phyloP scores from a whole-genome alignment of 805 yeast genomes.

The Metschnikowia corniflorae region DNA sequence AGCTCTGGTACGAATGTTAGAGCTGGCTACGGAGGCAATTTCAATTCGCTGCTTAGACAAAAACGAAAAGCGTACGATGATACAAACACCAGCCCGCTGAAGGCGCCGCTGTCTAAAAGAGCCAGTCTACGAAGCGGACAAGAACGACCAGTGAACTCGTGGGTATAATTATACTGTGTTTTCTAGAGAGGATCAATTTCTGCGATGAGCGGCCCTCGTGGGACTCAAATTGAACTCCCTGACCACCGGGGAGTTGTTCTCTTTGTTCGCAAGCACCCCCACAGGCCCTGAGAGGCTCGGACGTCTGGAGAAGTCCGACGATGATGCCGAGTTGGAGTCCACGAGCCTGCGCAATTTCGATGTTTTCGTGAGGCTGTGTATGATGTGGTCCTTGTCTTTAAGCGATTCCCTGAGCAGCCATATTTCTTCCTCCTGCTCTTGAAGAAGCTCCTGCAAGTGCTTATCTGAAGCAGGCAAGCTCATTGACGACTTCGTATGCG shows the following conservation, averaged over 20 bases:
- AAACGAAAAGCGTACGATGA: constrained; percentile 26
- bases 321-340: constrained; percentile 26
- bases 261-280: constrained; percentile 6
- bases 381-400: constrained; percentile 73
- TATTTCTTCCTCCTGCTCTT: constrained; percentile 68
- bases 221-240: constrained; percentile 14
- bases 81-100: constrained; percentile 17
- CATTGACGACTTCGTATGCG: neutral
- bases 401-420: constrained; percentile 57
- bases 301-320: constrained; percentile 10
- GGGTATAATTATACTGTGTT: constrained; percentile 16
- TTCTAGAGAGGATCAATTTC: too few relatives aligned
- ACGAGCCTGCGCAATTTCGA: constrained; percentile 52
- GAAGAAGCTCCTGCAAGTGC: constrained; percentile 35
- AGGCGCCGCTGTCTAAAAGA: constrained; percentile 21
- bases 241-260: constrained; percentile 9
- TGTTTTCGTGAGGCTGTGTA: constrained; percentile 67
- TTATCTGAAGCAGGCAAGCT: constrained; percentile 4
- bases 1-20: neutral
- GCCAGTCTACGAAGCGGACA: constrained; percentile 28
- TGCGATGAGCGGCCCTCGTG: too few relatives aligned
- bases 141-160: constrained; percentile 25
- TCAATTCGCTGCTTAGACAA: constrained; percentile 26
- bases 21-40: constrained; percentile 26
- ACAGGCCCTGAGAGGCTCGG: constrained; percentile 11